phyloP scores from a whole-genome alignment of 345 rosid genomes.

The Lumnitzera littorea region DNA sequence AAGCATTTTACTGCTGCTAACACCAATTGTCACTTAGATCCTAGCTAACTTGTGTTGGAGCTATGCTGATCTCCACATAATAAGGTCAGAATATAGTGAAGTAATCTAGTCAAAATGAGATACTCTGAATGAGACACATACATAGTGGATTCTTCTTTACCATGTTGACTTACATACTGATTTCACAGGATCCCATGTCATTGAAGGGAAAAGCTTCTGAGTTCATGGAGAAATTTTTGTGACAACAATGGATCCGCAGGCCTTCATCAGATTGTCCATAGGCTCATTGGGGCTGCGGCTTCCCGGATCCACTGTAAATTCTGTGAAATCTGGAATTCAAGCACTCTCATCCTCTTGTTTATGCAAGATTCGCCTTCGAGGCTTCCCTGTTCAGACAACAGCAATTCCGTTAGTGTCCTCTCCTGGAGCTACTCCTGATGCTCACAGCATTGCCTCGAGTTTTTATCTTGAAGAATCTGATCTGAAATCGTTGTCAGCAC shows the following conservation, averaged over 20 bases:
- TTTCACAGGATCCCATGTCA: too few relatives aligned
- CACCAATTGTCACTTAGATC: too few relatives aligned
- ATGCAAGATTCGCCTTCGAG: constrained; percentile 82
- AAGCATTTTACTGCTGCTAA: too few relatives aligned
- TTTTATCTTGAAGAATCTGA: constrained; percentile 92
- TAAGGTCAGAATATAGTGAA: too few relatives aligned
- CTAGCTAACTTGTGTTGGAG: too few relatives aligned
- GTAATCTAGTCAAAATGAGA: too few relatives aligned
- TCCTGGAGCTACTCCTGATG: constrained; percentile 67
- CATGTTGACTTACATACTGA: too few relatives aligned
- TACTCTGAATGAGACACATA: too few relatives aligned
- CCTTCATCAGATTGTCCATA: constrained; percentile 80
- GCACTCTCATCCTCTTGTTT: constrained; percentile 47
- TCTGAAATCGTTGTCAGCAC: constrained; percentile 61
- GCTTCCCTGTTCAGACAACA: constrained; percentile 80
- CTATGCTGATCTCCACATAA: too few relatives aligned
- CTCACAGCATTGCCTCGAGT: constrained; percentile 65
- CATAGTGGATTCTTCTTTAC: too few relatives aligned
- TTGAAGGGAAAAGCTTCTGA: constrained; percentile 1
- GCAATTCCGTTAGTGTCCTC: constrained; percentile 64
- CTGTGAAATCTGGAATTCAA: constrained; percentile 37
- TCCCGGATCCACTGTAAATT: constrained; percentile 37
- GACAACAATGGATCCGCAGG: constrained; percentile 89
- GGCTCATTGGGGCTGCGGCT: constrained; percentile 79
- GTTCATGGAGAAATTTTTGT: constrained; percentile 39